Conservation (phyloP, 2,329 filamentous ascomycete genomes). For the Fusarium heterosporum region DNA sequence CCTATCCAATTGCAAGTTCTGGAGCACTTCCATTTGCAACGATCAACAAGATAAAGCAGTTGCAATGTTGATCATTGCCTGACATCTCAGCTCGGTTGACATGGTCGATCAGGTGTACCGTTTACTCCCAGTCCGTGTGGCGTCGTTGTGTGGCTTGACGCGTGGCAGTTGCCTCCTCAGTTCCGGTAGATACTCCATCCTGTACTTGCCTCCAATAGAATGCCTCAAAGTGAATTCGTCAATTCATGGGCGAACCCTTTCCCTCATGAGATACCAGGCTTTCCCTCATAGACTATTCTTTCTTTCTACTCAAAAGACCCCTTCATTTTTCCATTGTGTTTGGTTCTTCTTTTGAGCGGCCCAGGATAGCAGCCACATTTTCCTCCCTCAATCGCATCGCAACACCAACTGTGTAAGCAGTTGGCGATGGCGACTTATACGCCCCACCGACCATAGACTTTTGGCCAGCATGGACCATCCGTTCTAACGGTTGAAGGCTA, state of each 20-base stretch:
- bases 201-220: neutral
- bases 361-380: slow-evolving; percentile 6
- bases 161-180: slow-evolving; percentile 32
- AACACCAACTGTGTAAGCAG: slow-evolving; percentile 10
- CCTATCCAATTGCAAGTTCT: slow-evolving; percentile 9
- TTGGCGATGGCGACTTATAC: slow-evolving; percentile 12
- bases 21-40: slow-evolving; percentile 5
- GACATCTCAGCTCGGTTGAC: neutral
- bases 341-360: neutral
- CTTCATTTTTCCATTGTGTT: neutral
- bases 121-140: slow-evolving; percentile 12
- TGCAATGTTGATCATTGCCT: slow-evolving; percentile 34
- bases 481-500: neutral
- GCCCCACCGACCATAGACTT: slow-evolving; percentile 10
- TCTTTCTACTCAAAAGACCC: neutral
- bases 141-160: slow-evolving; percentile 33
- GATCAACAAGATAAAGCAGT: slow-evolving; percentile 3
- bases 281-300: neutral
- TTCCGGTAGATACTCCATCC: neutral
- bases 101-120: slow-evolving; percentile 2
- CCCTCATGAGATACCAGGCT: neutral
- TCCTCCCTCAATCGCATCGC: neutral
- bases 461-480: slow-evolving; percentile 15
- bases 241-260: slow-evolving; percentile 5
- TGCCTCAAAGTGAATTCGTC: neutral